These are phyloP conservation scores for Saturnispora serradocipensis DNA, from an alignment of 805 yeast species.

Conservation along the genomic window DNA sequence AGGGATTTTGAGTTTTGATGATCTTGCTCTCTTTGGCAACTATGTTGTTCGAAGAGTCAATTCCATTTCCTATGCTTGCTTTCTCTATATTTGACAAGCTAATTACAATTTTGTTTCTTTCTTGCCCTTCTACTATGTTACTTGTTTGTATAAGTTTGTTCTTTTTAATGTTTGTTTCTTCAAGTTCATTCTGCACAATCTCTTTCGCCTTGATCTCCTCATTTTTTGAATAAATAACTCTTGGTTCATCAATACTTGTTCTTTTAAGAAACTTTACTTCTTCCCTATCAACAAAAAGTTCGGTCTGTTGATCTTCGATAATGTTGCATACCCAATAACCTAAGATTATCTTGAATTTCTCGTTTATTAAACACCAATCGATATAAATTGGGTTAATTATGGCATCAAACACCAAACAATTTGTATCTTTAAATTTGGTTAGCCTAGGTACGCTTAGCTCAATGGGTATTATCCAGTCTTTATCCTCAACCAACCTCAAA, in stretches of 20 bases:
- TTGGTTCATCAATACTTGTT: slow-evolving; percentile 65
- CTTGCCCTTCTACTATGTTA: too few relatives aligned
- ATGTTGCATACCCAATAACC: slow-evolving; percentile 82
- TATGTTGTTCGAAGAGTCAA: background rate
- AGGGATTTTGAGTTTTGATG: background rate
- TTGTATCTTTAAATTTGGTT: slow-evolving; percentile 59
- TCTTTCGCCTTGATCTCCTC: background rate
- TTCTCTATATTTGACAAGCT: background rate
- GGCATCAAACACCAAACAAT: slow-evolving; percentile 68
- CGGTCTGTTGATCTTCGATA: slow-evolving; percentile 37
- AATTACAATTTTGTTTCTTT: background rate
- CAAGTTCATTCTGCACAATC: background rate
- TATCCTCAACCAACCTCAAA: slow-evolving; percentile 54
- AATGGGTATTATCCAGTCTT: slow-evolving; percentile 82
- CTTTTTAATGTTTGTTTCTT: background rate
- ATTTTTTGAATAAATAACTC: slow-evolving; percentile 20
- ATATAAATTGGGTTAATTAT: slow-evolving; percentile 58
- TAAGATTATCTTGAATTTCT: slow-evolving; percentile 53
- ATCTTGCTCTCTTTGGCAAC: background rate
- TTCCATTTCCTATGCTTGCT: background rate
- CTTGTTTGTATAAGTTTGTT: background rate
- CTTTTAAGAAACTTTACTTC: slow-evolving; percentile 58
- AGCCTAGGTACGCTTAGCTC: background rate
- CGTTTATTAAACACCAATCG: slow-evolving; percentile 49
- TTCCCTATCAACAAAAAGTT: slow-evolving; percentile 47